A percentile compares a stretch with the other conserved stretches of the same genome.
phyloP scores from a whole-genome alignment of 1,284 basidiomycete genomes.

The Farysia itapuensis region DNA sequence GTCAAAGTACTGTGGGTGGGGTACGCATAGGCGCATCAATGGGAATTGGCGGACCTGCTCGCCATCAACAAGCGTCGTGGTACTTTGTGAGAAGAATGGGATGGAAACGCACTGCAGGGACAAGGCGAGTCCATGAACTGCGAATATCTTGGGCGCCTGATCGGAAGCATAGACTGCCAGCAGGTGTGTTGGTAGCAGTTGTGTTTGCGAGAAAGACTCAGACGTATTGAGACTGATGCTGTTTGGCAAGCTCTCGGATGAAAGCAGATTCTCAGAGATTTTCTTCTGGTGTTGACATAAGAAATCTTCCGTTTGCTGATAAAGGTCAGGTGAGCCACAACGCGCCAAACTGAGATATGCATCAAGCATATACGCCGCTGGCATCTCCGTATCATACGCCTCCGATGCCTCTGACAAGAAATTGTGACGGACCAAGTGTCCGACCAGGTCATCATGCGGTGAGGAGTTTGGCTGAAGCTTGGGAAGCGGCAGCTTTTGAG shows the following conservation, averaged over 20 bases:
- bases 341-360: conserved; percentile 19
- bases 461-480: conserved; percentile 13
- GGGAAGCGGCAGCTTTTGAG: conserved; percentile 25
- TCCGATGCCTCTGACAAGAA: conserved; percentile 14
- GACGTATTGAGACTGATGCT: conserved; percentile 14
- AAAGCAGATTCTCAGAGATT: conserved; percentile 1
- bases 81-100: conserved; percentile 13
- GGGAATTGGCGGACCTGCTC: conserved; percentile 7
- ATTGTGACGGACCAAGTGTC: conserved; percentile 27
- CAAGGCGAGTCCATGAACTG: conserved; percentile 18
- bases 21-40: conserved; percentile 15
- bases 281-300: conserved; percentile 8
- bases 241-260: conserved; percentile 9
- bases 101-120: conserved; percentile 40
- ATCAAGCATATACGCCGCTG: conserved; percentile 19
- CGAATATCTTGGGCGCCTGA: conserved; percentile 16
- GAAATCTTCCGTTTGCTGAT: conserved; percentile 27
- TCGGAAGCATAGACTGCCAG: conserved; percentile 22
- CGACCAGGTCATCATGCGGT: conserved; percentile 28
- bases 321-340: conserved; percentile 16
- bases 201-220: conserved; percentile 1
- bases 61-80: conserved; percentile 2
- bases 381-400: conserved; percentile 7
- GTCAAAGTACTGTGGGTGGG: conserved; percentile 16
- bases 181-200: conserved; percentile 23